Conservation (phyloP, 1,284 basidiomycete genomes). For the Vanrija humicola region DNA sequence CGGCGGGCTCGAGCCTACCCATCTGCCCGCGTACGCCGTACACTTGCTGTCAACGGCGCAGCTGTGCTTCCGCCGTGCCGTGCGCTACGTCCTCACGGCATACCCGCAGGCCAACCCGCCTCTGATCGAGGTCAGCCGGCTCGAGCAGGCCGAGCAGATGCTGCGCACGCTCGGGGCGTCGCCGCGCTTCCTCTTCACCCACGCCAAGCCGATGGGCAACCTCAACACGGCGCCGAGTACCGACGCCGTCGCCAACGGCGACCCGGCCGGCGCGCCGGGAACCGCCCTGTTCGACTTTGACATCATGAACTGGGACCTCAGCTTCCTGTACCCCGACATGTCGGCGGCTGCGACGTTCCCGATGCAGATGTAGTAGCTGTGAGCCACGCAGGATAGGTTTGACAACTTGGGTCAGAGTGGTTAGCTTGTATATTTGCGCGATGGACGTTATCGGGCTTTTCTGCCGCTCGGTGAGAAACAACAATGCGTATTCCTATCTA, state of each 20-base stretch:
- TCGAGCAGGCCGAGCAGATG: slow-evolving; percentile 1
- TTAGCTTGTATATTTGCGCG: too few relatives aligned
- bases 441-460: too few relatives aligned
- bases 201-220: not conserved
- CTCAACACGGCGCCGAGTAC: not conserved
- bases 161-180: not conserved
- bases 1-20: not conserved
- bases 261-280: not conserved
- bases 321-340: slow-evolving; percentile 9
- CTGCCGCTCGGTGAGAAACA: too few relatives aligned
- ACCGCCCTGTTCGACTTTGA: slow-evolving; percentile 5
- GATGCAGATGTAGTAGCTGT: too few relatives aligned
- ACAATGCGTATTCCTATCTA: too few relatives aligned
- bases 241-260: not conserved
- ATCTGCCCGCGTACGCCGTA: slow-evolving; percentile 2
- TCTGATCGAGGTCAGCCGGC: not conserved
- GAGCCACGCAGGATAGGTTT: too few relatives aligned
- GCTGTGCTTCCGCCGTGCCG: slow-evolving; percentile 4
- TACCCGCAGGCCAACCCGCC: not conserved
- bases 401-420: too few relatives aligned
- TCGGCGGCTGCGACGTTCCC: too few relatives aligned
- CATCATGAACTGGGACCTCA: slow-evolving; percentile 12
- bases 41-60: not conserved
- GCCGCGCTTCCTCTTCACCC: slow-evolving; percentile 1
- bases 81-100: slow-evolving; percentile 4